phyloP scores from a whole-genome alignment of 2,329 filamentous ascomycete genomes.

The Aplosporella prunicola region DNA sequence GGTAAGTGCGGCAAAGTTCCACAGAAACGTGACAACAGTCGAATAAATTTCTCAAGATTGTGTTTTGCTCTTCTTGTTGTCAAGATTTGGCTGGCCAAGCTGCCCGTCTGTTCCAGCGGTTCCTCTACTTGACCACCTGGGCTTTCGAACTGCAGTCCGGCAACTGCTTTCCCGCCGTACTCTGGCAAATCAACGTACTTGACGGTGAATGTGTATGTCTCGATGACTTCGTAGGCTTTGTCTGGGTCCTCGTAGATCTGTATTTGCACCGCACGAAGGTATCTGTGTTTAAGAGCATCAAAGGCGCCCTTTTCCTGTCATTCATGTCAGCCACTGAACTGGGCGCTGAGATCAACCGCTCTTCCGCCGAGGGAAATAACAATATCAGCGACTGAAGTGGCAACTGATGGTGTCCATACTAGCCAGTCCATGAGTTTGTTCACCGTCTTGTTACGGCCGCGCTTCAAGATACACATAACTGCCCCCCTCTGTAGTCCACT shows the following conservation, averaged over 20 bases:
- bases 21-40: constrained; percentile 30
- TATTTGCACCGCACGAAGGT: constrained; percentile 38
- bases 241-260: constrained; percentile 35
- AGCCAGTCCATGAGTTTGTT: constrained; percentile 40
- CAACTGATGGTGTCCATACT: constrained; percentile 21
- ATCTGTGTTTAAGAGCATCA: constrained; percentile 33
- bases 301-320: constrained; percentile 41
- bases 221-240: constrained; percentile 32
- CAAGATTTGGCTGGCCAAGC: too few relatives aligned
- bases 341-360: background rate
- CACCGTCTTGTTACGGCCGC: constrained; percentile 30
- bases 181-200: constrained; percentile 25
- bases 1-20: constrained; percentile 20
- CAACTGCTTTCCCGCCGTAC: constrained; percentile 12
- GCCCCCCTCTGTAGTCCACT: too few relatives aligned
- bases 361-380: too few relatives aligned
- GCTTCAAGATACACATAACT: constrained; percentile 35
- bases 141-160: constrained; percentile 20
- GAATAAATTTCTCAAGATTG: constrained; percentile 35
- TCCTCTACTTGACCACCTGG: constrained; percentile 20
- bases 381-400: background rate
- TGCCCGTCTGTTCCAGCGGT: too few relatives aligned
- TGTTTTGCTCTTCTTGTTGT: constrained; percentile 32
- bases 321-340: constrained; percentile 17
- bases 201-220: constrained; percentile 43